phyloP scores from a whole-genome alignment of 495 filamentous ascomycete genomes.

The Hyphodiscus hymeniophilus region DNA sequence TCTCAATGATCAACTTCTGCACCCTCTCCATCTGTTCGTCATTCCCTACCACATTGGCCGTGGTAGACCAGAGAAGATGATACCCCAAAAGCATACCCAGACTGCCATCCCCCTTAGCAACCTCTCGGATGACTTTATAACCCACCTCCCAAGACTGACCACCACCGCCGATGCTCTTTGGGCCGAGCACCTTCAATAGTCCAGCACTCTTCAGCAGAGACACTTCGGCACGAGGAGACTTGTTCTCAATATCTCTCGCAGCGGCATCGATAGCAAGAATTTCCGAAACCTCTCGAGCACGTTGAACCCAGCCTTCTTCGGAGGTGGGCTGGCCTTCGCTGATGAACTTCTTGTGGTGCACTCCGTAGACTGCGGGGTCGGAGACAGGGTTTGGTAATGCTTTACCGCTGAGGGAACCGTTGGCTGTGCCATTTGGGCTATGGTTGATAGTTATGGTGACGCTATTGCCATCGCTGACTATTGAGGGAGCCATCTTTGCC shows the following conservation, averaged over 20 bases:
- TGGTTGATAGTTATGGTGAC: too few relatives aligned
- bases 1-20: slow-evolving; percentile 42
- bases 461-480: too few relatives aligned
- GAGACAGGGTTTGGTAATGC: too few relatives aligned
- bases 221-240: slow-evolving; percentile 47
- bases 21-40: slow-evolving; percentile 44
- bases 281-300: slow-evolving; percentile 44
- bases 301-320: slow-evolving; percentile 37
- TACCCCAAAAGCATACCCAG: slow-evolving; percentile 54
- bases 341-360: slow-evolving; percentile 39
- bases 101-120: slow-evolving; percentile 52
- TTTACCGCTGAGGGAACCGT: too few relatives aligned
- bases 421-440: too few relatives aligned
- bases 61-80: slow-evolving; percentile 53
- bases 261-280: slow-evolving; percentile 45
- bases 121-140: slow-evolving; percentile 49
- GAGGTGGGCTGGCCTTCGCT: slow-evolving; percentile 30
- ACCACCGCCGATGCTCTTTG: slow-evolving; percentile 47
- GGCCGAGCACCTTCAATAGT: slow-evolving; percentile 46
- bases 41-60: slow-evolving; percentile 46
- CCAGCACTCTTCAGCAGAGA: slow-evolving; percentile 48
- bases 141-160: slow-evolving; percentile 47
- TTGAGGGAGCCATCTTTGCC: too few relatives aligned
- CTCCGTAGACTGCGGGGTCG: slow-evolving; percentile 43
- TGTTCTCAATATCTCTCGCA: slow-evolving; percentile 45